Base-by-base conservation (phyloP, 2,329 filamentous ascomycete species). In the Pseudopithomyces maydicus region DNA sequence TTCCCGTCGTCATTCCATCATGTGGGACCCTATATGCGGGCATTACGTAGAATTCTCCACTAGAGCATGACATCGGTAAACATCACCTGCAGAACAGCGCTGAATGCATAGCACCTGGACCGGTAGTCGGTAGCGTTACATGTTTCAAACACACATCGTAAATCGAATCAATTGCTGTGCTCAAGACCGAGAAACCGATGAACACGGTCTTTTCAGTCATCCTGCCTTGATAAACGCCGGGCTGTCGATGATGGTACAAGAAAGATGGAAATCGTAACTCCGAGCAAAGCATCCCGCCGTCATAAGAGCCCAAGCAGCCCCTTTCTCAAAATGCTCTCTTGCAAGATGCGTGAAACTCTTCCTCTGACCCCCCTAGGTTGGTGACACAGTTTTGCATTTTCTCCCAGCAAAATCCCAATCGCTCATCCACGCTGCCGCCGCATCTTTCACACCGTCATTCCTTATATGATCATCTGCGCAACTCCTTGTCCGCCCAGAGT, bases 401-500 rank as follows among this genome's bases (percentile, higher is more conserved):
- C 17, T 33, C 26, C 23, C 23, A 26, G 15, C 6, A 12, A 15
- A n/a, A 44, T 19, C 44, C 36, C 12, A 48, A n/a, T 22, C n/a
- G 17, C 8, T 33, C 17, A 15, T 10, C 36, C 45, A 49, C 22
- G n/a, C 41, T 38, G 39, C 32, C 8, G 20, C 41, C 15, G 23
- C 42, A 22, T 7, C n/a, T 51, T 19, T 2, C 51, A 26, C 20
- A n/a, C 39, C 26, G 20, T 26, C 12, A 26, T 26, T 20, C 26
- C 36, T 63, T 68, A 75, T 64, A 98, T 92, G 79, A 98, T 97
- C 94, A 98, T 97, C 82, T 97, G 93, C 61, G 92, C 95, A 66
- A 97, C 90, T 51, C 94, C 94, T 66, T 91, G 89, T 52, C 95
- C 95, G 65, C 95, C 95, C 52, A 99, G 84, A 15, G 94, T 98